Conservation (phyloP, 345 rosid genomes). For the Trapa incisa region DNA sequence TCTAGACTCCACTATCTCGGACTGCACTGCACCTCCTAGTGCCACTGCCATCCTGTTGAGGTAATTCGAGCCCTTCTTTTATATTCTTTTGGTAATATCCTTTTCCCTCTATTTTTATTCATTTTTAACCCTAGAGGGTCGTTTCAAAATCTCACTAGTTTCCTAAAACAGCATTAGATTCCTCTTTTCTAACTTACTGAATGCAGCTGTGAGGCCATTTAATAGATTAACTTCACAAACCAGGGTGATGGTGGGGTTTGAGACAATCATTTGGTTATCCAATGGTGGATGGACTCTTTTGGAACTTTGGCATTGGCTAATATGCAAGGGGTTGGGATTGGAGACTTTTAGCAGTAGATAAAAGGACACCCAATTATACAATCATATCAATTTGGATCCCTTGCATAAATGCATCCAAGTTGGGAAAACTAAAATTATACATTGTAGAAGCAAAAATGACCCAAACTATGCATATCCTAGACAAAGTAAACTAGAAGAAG, state of each 20-base stretch:
- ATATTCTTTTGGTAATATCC: neutral
- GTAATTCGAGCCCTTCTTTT: neutral
- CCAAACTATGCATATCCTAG: conserved; percentile 7
- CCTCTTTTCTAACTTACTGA: neutral
- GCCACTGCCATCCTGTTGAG: neutral
- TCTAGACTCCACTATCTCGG: conserved; percentile 1
- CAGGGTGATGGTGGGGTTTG: neutral
- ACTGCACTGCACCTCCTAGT: neutral
- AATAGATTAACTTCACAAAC: too few relatives aligned
- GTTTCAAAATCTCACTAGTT: neutral
- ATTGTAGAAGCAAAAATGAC: conserved; percentile 10
- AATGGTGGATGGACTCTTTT: conserved; percentile 1
- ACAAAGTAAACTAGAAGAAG: neutral
- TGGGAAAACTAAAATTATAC: conserved; percentile 8
- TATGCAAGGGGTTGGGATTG: neutral
- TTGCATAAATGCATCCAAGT: conserved; percentile 2
- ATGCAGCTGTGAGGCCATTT: neutral
- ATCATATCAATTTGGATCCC: neutral
- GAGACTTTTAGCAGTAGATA: neutral
- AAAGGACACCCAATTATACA: neutral
- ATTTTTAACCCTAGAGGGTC: neutral
- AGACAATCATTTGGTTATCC: neutral
- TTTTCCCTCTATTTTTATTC: neutral
- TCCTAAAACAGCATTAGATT: neutral
- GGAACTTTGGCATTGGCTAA: neutral